Evolutionary conservation across 1,284 basidiomycete species (phyloP), one percentile per base, ranked within the genome.

Genomic region (Uromyces viciae-fabae): DNA sequence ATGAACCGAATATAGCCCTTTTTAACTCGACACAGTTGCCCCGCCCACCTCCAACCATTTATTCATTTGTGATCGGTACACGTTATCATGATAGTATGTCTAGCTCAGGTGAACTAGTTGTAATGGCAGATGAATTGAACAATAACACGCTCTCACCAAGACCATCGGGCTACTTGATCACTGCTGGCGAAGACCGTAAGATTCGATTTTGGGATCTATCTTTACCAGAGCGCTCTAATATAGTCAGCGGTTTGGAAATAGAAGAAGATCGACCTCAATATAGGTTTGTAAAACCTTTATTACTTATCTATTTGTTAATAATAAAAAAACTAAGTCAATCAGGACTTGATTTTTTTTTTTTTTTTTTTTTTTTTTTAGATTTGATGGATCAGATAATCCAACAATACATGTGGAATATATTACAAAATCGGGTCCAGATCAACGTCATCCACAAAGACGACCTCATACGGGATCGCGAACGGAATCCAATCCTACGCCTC

Each of bases 131-230:
- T 64, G 75, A 82, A 7, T 71, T 80, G 46, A 71, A 49, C 58
- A 74, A 81, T 60, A 80, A 76, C 28, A 64, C 72, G n/a, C 82
- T 83, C 64, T 43, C 80, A 56, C 66, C 75, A 42, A 83, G 69
- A 9, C 83, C 84, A 83, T 88, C 68, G 31, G 94, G 93, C 0
- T 95, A 91, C 84, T 88, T 94, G 86, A 87, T 95, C 52, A 92
- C 89, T 56, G 93, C 91, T 0, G 94, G 93, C 0, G 92, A 93
- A 82, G 94, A 96, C 85, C 89, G 91, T 54, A 91, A 90, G 83
- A 88, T 96, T 64, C 89, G 92, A 11, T 88, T 94, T 82, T 95
- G 93, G 93, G 93, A 96, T 85, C 86, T 96, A 68, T 86, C 84
- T 5, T 82, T 88, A 82, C 86, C 91, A 33, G 93, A 94, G 82